Evolutionary conservation across 306 rosid genomes (phyloP), one percentile per base, ranked within the genome.

Genomic region (Canavalia ensiformis): DNA sequence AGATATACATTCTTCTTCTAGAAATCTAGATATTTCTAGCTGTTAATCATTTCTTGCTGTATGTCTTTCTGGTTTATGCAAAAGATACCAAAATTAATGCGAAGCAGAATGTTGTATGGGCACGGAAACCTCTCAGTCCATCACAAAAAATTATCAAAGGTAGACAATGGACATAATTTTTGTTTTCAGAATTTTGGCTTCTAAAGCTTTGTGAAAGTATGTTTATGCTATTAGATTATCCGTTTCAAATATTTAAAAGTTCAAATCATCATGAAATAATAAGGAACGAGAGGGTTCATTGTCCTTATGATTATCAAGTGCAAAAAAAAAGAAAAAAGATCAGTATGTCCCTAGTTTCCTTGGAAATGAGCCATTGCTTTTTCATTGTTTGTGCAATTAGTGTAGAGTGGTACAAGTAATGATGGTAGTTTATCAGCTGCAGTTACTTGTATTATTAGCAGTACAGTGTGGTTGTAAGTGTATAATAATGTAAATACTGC

Each of bases 91-190:
- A 62, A 77, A 50, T 11, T 6, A 83, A 72, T 56, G 80, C 44
- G 10, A 88, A 73, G 78, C 86, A 81, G 84, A 87, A 62, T 30
- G 82, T 63, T 62, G 44, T 52, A 18, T 79, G 6, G 35, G 42
- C 67, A 39, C 72, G 33, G 45, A 68, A 49, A 28, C 84, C 85
- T 86, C 83, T 90, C 81, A 95, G 97, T 84, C 96, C 98, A 1
- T 92, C 97, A 4, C 95, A 83, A n/a, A 88, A 83, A 81, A 81
- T 95, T 41, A 95, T 95, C 68, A 88, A 75, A 89, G 99, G 97
- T 91, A 68, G 46, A 50, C 54, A 58, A 25, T 67, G 60, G 5
- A 59, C 25, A 18, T 18, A 18, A 41, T 71, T n/a, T 35, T 54
- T 85, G 29, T 39, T 74, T 81, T 35, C 67, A 45, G 62, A 69